phyloP scores from a whole-genome alignment of 495 filamentous ascomycete species.

The Hypomontagnella monticulosa region DNA sequence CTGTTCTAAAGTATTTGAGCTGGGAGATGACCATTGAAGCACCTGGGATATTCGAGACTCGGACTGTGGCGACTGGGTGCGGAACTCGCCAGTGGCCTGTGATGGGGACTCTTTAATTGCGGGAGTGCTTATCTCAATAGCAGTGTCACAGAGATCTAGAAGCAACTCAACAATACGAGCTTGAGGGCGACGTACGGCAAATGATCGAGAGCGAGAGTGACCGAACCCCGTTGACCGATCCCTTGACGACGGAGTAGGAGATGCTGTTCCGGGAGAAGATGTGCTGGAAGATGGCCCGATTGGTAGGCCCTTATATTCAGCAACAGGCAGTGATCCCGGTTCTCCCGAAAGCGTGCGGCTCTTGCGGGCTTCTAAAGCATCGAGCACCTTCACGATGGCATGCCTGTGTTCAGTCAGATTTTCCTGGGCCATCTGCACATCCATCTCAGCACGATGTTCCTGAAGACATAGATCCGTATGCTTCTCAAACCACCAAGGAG shows the following conservation, averaged over 20 bases:
- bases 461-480: slow-evolving; percentile 96
- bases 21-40: slow-evolving; percentile 92
- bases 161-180: slow-evolving; percentile 93
- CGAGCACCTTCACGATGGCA: slow-evolving; percentile 93
- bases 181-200: slow-evolving; percentile 87
- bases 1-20: slow-evolving; percentile 89
- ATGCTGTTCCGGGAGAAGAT: slow-evolving; percentile 65
- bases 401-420: slow-evolving; percentile 92
- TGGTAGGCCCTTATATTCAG: slow-evolving; percentile 89
- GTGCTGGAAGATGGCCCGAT: slow-evolving; percentile 82
- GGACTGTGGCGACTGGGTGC: slow-evolving; percentile 93
- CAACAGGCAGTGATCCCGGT: slow-evolving; percentile 61
- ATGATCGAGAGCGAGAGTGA: slow-evolving; percentile 77
- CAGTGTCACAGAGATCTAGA: slow-evolving; percentile 94
- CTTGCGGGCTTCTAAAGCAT: slow-evolving; percentile 85
- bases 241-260: slow-evolving; percentile 78
- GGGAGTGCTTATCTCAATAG: slow-evolving; percentile 92
- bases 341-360: slow-evolving; percentile 73
- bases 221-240: slow-evolving; percentile 80
- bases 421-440: slow-evolving; percentile 94
- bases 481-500: slow-evolving; percentile 99
- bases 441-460: slow-evolving; percentile 96
- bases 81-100: slow-evolving; percentile 74
- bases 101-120: slow-evolving; percentile 82
- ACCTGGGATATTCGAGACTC: slow-evolving; percentile 93